A percentile compares a stretch with the other conserved stretches of the same genome.
Evolutionary conservation across 2,329 filamentous ascomycete species (phyloP).

Genomic region (Phaeophleospora eucalypticola): DNA sequence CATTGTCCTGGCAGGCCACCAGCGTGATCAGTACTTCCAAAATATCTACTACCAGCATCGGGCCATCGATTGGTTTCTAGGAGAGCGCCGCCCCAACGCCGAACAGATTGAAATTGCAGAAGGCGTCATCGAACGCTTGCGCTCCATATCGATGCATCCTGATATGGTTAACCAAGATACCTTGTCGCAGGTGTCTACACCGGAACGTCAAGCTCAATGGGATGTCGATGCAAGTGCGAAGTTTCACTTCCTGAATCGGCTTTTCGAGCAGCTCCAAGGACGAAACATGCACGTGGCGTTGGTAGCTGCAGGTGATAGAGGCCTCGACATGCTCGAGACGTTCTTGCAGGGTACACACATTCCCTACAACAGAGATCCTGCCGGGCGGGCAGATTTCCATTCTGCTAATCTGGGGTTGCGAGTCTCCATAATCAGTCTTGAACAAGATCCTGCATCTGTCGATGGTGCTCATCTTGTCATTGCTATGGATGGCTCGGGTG

Average conservation of each 20-base stretch:
- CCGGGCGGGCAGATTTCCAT: conserved; percentile 4
- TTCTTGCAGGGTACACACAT: conserved; percentile 29
- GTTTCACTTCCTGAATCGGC: conserved; percentile 33
- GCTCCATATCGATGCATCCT: conserved; percentile 28
- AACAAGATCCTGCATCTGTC: conserved; percentile 21
- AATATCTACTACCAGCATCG: conserved; percentile 22
- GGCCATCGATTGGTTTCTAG: conserved; percentile 26
- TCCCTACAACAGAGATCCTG: conserved; percentile 7
- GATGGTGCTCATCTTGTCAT: conserved; percentile 38
- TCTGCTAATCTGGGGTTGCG: conserved; percentile 11
- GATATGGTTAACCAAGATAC: conserved; percentile 34
- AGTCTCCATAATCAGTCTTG: conserved; percentile 36
- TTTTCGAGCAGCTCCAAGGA: conserved; percentile 28
- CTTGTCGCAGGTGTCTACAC: conserved; percentile 25
- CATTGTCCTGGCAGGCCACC: conserved; percentile 26
- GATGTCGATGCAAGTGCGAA: conserved; percentile 34
- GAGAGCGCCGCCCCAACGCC: conserved; percentile 9
- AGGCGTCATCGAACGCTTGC: conserved; percentile 25
- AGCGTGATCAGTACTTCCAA: conserved; percentile 31
- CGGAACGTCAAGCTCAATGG: conserved; percentile 32
- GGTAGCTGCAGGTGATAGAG: conserved; percentile 25
- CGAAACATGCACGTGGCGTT: conserved; percentile 29
- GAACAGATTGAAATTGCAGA: conserved; percentile 21
- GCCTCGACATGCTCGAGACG: conserved; percentile 31
- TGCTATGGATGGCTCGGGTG: conserved; percentile 35